phyloP scores from a whole-genome alignment of 176 grass and related monocot species.

The Puya raimondii region DNA sequence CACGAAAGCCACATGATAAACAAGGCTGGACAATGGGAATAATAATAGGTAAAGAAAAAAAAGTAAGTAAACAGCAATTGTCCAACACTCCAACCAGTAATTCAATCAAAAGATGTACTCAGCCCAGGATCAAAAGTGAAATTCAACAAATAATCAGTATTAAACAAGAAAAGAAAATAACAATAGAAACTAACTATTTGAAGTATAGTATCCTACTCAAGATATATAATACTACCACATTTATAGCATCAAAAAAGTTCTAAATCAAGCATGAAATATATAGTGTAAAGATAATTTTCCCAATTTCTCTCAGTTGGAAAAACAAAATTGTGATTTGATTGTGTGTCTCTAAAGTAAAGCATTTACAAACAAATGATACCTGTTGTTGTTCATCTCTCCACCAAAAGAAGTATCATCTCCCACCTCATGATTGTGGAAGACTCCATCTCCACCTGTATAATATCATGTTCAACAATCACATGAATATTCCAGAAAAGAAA shows the following conservation, averaged over 20 bases:
- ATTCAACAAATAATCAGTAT: neutral
- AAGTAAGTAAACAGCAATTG: neutral
- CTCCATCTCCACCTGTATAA: conserved; percentile 7
- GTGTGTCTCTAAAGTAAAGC: neutral
- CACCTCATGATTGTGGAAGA: conserved; percentile 17
- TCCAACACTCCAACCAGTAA: neutral
- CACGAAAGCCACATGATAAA: neutral
- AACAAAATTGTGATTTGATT: neutral
- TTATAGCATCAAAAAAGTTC: neutral
- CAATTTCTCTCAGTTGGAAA: neutral
- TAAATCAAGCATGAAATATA: neutral
- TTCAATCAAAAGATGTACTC: neutral
- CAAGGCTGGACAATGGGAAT: neutral
- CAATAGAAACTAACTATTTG: neutral
- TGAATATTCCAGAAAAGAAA: neutral
- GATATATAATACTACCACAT: neutral
- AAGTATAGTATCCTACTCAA: neutral
- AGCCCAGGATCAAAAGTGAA: neutral
- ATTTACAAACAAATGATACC: conserved; percentile 31
- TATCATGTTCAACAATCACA: neutral
- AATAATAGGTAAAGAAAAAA: neutral
- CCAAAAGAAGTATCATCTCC: conserved; percentile 31
- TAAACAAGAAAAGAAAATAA: neutral
- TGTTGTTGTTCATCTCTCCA: conserved; percentile 32
- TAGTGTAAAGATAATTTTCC: neutral